Evolutionary conservation across 345 rosid genomes (phyloP).

Genomic region (Hibiscus syriacus): DNA sequence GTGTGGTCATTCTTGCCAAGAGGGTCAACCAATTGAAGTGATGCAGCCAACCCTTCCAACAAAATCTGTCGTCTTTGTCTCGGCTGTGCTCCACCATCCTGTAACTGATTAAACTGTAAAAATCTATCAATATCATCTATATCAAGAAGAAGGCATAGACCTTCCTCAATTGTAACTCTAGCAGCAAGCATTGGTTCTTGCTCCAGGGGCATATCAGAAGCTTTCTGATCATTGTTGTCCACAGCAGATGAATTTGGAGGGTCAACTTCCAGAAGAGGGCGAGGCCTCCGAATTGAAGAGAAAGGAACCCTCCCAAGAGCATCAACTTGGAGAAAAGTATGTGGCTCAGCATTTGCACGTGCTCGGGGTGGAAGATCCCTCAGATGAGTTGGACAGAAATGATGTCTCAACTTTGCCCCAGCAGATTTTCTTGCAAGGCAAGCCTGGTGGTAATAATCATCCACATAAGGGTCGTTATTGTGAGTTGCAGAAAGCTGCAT

Average conservation of each 20-base stretch:
- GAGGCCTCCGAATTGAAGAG: slow-evolving; percentile 96
- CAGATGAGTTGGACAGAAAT: slow-evolving; percentile 77
- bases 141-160: slow-evolving; percentile 1
- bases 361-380: slow-evolving; percentile 80
- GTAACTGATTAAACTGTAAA: slow-evolving; percentile 68
- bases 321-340: slow-evolving; percentile 93
- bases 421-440: slow-evolving; percentile 24
- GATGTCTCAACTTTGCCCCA: no score
- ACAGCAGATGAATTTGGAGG: slow-evolving; percentile 46
- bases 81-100: slow-evolving; percentile 66
- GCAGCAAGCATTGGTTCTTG: slow-evolving; percentile 1
- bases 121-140: slow-evolving; percentile 58
- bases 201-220: slow-evolving; percentile 2
- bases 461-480: slow-evolving; percentile 90
- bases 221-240: slow-evolving; percentile 43
- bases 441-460: slow-evolving; percentile 85
- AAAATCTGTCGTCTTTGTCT: slow-evolving; percentile 56
- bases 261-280: slow-evolving; percentile 93
- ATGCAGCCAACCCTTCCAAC: slow-evolving; percentile 30
- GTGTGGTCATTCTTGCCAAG: slow-evolving; percentile 56
- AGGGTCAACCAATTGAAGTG: slow-evolving; percentile 76
- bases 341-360: slow-evolving; percentile 70
- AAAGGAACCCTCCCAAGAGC: slow-evolving; percentile 95
- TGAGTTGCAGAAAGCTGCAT: slow-evolving; percentile 92
- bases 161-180: slow-evolving; percentile 1